These are phyloP conservation scores for Ceratocystis cubensis DNA, from an alignment of 2,329 filamentous ascomycete genomes.

Conservation along the genomic window DNA sequence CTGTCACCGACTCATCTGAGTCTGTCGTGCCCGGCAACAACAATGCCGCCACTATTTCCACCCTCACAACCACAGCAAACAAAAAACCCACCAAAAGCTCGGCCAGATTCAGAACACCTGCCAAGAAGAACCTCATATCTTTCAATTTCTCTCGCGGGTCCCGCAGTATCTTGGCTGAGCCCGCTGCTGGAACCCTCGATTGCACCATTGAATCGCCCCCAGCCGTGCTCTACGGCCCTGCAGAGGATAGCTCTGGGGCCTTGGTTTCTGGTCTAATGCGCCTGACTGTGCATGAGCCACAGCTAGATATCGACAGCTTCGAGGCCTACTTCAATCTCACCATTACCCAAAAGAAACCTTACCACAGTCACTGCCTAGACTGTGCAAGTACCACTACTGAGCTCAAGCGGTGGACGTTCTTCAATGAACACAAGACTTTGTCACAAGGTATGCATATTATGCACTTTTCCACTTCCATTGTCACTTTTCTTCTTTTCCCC, in stretches of 20 bases:
- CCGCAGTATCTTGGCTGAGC: slow-evolving; percentile 31
- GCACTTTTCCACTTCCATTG: background rate
- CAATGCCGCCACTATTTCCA: slow-evolving; percentile 33
- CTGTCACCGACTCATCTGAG: slow-evolving; percentile 32
- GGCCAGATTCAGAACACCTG: slow-evolving; percentile 24
- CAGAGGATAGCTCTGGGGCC: slow-evolving; percentile 66
- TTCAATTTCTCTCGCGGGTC: slow-evolving; percentile 25
- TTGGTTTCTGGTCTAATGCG: slow-evolving; percentile 74
- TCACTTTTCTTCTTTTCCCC: background rate
- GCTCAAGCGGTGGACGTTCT: slow-evolving; percentile 67
- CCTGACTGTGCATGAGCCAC: slow-evolving; percentile 55
- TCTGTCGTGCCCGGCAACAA: slow-evolving; percentile 25
- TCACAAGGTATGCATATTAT: slow-evolving; percentile 33
- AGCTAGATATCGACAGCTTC: slow-evolving; percentile 57
- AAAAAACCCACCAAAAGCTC: slow-evolving; percentile 18
- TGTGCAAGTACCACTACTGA: slow-evolving; percentile 62
- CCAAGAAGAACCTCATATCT: slow-evolving; percentile 31
- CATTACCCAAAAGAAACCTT: slow-evolving; percentile 68
- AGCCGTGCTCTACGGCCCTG: slow-evolving; percentile 66
- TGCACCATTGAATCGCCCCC: slow-evolving; percentile 74
- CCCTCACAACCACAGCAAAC: slow-evolving; percentile 29
- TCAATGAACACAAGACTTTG: slow-evolving; percentile 44
- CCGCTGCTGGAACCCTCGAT: slow-evolving; percentile 34
- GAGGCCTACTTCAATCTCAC: slow-evolving; percentile 58
- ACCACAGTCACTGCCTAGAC: slow-evolving; percentile 62